These are phyloP conservation scores for Tylopilus intermedius DNA, from an alignment of 768 basidiomycete genomes.

Conservation along the genomic window DNA sequence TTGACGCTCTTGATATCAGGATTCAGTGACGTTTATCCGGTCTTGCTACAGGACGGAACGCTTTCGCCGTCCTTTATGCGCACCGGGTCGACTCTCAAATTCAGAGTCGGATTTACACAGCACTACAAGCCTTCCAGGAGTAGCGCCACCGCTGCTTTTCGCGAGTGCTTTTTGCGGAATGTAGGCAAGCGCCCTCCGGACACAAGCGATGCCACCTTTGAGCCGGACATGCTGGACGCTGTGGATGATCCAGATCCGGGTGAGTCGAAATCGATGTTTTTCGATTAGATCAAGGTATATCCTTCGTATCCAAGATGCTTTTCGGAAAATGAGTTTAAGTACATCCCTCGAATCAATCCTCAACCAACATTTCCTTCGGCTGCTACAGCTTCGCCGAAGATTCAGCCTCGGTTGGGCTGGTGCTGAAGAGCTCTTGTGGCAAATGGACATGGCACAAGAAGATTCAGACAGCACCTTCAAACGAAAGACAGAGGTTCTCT, in stretches of 20 bases:
- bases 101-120: constrained; percentile 58
- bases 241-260: constrained; percentile 1
- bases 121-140: constrained; percentile 56
- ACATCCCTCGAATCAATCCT: constrained; percentile 57
- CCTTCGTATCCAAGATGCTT: constrained; percentile 32
- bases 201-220: not conserved
- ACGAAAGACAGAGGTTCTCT: constrained; percentile 28
- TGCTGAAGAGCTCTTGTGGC: constrained; percentile 50
- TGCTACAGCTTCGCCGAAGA: constrained; percentile 48
- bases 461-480: constrained; percentile 37
- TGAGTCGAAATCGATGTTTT: not conserved
- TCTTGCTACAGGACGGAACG: constrained; percentile 40
- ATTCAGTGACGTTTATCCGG: constrained; percentile 49
- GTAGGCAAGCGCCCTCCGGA: constrained; percentile 29
- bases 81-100: constrained; percentile 37
- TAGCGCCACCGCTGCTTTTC: constrained; percentile 43
- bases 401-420: constrained; percentile 65
- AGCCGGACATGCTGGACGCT: not conserved
- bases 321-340: constrained; percentile 62
- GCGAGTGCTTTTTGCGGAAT: constrained; percentile 42
- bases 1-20: constrained; percentile 64
- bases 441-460: constrained; percentile 43
- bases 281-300: constrained; percentile 25
- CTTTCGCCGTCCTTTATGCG: constrained; percentile 34
- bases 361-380: constrained; percentile 49